Base-by-base conservation (phyloP, 2,329 filamentous ascomycete genomes). In the Myriosclerotinia scirpicola region DNA sequence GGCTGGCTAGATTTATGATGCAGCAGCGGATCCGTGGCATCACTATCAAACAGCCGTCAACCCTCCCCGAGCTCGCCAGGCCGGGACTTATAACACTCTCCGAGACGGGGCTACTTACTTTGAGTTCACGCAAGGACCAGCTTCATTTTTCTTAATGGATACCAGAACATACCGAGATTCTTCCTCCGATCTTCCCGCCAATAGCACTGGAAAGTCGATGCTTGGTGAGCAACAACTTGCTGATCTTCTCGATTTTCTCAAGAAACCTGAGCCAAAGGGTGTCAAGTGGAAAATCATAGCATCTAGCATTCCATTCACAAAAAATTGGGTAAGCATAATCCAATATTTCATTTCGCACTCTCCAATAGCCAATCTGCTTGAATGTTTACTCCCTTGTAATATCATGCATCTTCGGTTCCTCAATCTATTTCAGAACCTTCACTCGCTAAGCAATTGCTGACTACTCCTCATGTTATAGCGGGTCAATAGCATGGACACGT, bases 211-310 rank as follows among this genome's bases (percentile, higher is more conserved):
- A 40, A 97, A 97, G 78, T 92, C 92, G 0, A 97, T 99, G 88
- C 87, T 99, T 0, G 95, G 95, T 7, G 77, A 81, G 0, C 83
- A 87, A 2, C 95, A 99, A 76, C 85, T 96, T 0, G 82, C 84
- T 6, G 93, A 96, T 71, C 84, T 99, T 2, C 81, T 97, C 6
- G 82, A 83, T 5, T 99, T 90, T 84, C 83, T 99, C 26, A 81
- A 81, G 14, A 86, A 85, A 1, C 87, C 90, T 0, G 90, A 92
- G 69, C 89, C 91, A 0, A 80, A 81, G 40, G 92, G 92, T 0
- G 88, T 97, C 0, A 89, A 89, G 74, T 99, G 95, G 94, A 98
- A 98, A 80, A 88, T 99, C 73, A 82, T 99, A 61, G 89, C 93
- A 22, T 93, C 91, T 50, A 93, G 91, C 22, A 90, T 98, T 6